Evolutionary conservation across 768 basidiomycete species (phyloP), one percentile per base, ranked within the genome.

Genomic region (Mycena chlorophos): DNA sequence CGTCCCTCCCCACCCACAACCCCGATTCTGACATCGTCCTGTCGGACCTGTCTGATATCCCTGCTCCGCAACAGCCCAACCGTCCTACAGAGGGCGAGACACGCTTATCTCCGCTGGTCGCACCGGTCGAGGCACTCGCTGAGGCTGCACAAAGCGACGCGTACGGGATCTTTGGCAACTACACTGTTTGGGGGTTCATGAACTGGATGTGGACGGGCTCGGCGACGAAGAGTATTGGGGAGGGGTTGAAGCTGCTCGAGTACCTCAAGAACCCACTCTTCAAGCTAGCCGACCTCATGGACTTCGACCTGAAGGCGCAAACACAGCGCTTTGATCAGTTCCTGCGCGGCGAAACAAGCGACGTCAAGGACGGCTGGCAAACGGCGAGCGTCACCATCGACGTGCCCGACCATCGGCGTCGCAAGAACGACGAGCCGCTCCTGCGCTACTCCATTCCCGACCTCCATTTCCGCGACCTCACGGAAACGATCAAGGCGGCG

Each of bases 371-470:
- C 28, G 57, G 46, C 0, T 64, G 63, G 60, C 25, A 26, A 46
- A 63, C 40, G 20, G 25, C 40, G 2, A 23, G n/a, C 19, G 57
- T 55, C 39, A 27, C 12, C 38, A 68, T 47, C 10, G 34, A 16
- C 46, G 60, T 72, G 8, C 68, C 66, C 0, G 66, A 67, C 40
- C 40, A 64, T 0, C 47, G 20, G 5, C 16, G 49, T 0, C 50
- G 58, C 0, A 45, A 60, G 0, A 30, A 28, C 1, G 56, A 55
- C 3, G 40, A 52, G 16, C 42, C 31, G 25, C 23, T 68, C 13
- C 20, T 42, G 40, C 20, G 8, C 5, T 42, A 42, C 40, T 14
- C 40, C 13, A 20, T 67, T 0, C 30, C 49, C 1, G 60, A 58
- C 10, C 43, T 68, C 19, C 47, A 22, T 22, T 62, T 49, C 25